Conservation (phyloP, 495 filamentous ascomycete genomes). For the Aspergillus asperescens region DNA sequence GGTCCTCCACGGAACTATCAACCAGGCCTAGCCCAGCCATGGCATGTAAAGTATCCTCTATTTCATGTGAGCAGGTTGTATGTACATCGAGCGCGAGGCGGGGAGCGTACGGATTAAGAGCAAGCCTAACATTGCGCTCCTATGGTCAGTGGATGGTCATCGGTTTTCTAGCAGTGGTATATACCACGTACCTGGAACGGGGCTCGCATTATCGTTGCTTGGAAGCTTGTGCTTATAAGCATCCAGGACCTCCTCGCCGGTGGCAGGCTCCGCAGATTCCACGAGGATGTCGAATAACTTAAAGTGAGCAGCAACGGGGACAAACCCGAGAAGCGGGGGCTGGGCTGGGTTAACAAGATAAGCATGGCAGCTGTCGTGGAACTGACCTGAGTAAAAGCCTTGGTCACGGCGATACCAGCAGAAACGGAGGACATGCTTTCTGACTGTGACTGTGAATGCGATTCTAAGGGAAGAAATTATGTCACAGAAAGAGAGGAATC, state of each 20-base stretch:
- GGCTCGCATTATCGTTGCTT: not conserved
- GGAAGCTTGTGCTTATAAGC: not conserved
- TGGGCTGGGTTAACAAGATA: not conserved
- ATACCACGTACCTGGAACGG: not conserved
- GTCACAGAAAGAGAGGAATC: too few species aligned
- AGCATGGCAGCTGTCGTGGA: not conserved
- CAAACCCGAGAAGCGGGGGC: slow-evolving; percentile 21
- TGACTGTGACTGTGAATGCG: too few species aligned
- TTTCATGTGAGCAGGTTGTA: not conserved
- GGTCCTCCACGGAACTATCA: slow-evolving; percentile 24
- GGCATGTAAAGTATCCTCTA: slow-evolving; percentile 35
- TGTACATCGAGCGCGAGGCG: not conserved
- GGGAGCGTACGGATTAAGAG: not conserved
- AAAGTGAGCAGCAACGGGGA: slow-evolving; percentile 37
- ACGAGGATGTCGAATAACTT: slow-evolving; percentile 28
- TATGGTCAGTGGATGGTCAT: too few species aligned
- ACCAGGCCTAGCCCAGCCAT: slow-evolving; percentile 35
- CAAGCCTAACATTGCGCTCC: too few species aligned
- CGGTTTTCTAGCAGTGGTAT: too few species aligned
- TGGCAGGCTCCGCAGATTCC: slow-evolving; percentile 16
- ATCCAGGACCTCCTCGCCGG: slow-evolving; percentile 23
- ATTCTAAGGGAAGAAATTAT: too few species aligned
- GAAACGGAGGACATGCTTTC: not conserved
- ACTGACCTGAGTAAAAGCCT: not conserved
- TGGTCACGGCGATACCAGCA: not conserved